These are phyloP conservation scores for Phialemonium atrogriseum DNA, from an alignment of 2,329 filamentous ascomycete species.

Conservation along the genomic window DNA sequence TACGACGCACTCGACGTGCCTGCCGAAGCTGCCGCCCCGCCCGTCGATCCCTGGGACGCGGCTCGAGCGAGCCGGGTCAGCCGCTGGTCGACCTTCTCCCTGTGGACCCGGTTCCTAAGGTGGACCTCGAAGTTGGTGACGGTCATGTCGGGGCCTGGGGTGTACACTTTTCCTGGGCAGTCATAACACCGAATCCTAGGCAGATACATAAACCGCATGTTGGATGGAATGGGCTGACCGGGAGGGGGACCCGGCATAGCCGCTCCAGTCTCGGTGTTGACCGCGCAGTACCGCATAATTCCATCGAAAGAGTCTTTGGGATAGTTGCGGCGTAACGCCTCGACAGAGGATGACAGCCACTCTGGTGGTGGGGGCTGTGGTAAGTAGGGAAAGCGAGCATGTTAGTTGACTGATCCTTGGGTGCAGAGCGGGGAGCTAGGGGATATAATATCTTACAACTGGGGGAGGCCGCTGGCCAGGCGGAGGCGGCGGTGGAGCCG, in stretches of 20 bases:
- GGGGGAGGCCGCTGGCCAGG: constrained; percentile 46
- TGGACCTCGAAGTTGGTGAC: constrained; percentile 91
- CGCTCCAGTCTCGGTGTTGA: constrained; percentile 63
- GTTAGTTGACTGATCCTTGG: constrained; percentile 9
- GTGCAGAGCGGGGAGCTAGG: constrained; percentile 9
- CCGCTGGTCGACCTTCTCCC: constrained; percentile 53
- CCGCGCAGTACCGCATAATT: constrained; percentile 80
- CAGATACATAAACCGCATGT: constrained; percentile 72
- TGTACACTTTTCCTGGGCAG: constrained; percentile 90
- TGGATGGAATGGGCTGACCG: constrained; percentile 46
- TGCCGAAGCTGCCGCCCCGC: too few relatives aligned
- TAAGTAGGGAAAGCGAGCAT: constrained; percentile 4
- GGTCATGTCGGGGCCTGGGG: constrained; percentile 74
- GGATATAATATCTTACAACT: constrained; percentile 42
- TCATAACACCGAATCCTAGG: constrained; percentile 88
- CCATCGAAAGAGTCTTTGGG: constrained; percentile 80
- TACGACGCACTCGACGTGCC: too few relatives aligned
- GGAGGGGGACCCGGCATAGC: constrained; percentile 44
- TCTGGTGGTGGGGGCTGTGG: constrained; percentile 71
- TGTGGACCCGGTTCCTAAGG: constrained; percentile 75
- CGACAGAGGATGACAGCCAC: constrained; percentile 74
- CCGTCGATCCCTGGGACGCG: too few relatives aligned
- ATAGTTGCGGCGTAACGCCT: constrained; percentile 61
- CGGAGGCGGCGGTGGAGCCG: constrained; percentile 56
- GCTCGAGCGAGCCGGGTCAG: too few relatives aligned